phyloP scores from a whole-genome alignment of 176 grass and related monocot genomes.

The Tillandsia leiboldiana region DNA sequence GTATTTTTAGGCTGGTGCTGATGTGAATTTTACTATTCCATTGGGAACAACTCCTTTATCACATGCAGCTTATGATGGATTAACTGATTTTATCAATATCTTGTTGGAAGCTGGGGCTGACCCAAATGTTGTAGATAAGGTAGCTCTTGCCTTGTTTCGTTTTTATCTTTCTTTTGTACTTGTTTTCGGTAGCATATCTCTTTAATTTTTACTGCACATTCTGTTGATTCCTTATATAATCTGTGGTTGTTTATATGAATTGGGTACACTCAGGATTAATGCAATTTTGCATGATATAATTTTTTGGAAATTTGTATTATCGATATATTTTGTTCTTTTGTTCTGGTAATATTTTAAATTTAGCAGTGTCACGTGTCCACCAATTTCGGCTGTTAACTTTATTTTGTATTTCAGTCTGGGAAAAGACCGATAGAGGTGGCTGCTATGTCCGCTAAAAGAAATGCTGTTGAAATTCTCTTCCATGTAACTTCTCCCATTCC shows the following conservation, averaged over 20 bases:
- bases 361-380: too few species aligned
- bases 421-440: constrained; percentile 22
- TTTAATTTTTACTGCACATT: not conserved
- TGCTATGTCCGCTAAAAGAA: constrained; percentile 17
- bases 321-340: not conserved
- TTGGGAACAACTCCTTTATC: constrained; percentile 8
- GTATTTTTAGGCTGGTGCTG: constrained; percentile 29
- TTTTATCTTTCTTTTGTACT: not conserved
- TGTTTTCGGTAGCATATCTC: not conserved
- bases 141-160: constrained; percentile 10
- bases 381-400: too few species aligned
- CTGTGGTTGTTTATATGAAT: too few species aligned
- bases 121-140: constrained; percentile 28
- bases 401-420: constrained; percentile 13
- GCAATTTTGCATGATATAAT: too few species aligned
- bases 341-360: not conserved
- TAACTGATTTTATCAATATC: constrained; percentile 23
- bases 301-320: too few species aligned
- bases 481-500: constrained; percentile 22
- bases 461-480: constrained; percentile 35
- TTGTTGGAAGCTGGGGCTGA: constrained; percentile 37
- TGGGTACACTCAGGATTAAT: too few species aligned
- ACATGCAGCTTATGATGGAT: not conserved
- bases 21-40: constrained; percentile 22
- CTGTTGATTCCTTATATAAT: too few species aligned